phyloP scores from a whole-genome alignment of 2,329 filamentous ascomycete species.

The Phialophora expanda region DNA sequence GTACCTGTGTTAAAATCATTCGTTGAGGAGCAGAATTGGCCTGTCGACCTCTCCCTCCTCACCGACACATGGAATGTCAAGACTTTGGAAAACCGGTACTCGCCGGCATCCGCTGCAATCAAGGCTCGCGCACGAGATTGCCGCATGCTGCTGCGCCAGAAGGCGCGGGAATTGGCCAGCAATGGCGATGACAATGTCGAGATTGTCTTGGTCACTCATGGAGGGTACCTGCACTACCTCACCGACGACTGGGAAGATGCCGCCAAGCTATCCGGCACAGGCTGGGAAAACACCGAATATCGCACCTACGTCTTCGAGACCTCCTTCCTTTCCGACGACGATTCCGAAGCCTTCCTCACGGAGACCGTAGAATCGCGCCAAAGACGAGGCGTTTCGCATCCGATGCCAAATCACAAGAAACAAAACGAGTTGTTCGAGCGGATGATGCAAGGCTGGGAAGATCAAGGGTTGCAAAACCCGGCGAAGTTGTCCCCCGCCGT shows the following conservation, averaged over 20 bases:
- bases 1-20: conserved; percentile 62
- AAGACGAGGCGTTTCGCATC: conserved; percentile 48
- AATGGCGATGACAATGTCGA: conserved; percentile 62
- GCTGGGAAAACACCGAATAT: conserved; percentile 75
- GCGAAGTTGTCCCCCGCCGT: conserved; percentile 19
- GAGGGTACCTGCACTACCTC: conserved; percentile 82
- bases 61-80: conserved; percentile 75
- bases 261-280: conserved; percentile 53
- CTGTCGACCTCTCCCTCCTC: conserved; percentile 69
- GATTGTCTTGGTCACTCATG: conserved; percentile 79
- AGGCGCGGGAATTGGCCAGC: conserved; percentile 63
- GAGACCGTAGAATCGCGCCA: conserved; percentile 50
- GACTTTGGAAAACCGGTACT: conserved; percentile 49
- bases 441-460: conserved; percentile 51
- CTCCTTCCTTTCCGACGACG: conserved; percentile 41
- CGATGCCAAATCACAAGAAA: conserved; percentile 44
- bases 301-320: conserved; percentile 68
- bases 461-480: conserved; percentile 47
- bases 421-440: conserved; percentile 49
- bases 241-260: conserved; percentile 78
- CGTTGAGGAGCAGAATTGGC: conserved; percentile 60
- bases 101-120: conserved; percentile 58
- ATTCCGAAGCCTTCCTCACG: conserved; percentile 49
- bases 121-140: conserved; percentile 65
- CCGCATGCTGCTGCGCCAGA: conserved; percentile 62